Conservation (phyloP, 2,329 filamentous ascomycete genomes). For the Trichoderma afroharzianum region DNA sequence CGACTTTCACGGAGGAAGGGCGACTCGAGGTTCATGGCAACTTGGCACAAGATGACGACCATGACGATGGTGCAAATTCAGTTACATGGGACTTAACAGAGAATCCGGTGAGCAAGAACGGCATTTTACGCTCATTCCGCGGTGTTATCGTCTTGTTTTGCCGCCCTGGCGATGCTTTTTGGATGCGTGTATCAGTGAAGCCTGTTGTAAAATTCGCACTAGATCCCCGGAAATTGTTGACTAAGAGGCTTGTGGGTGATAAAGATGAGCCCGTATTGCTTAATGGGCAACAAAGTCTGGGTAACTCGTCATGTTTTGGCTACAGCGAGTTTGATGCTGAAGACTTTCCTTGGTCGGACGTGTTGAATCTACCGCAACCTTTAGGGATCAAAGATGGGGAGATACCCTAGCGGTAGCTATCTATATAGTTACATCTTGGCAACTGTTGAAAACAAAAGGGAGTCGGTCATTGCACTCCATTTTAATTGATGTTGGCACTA, state of each 20-base stretch:
- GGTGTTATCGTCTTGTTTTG: background rate
- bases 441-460: too few relatives aligned
- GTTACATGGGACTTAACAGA: background rate
- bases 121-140: background rate
- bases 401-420: background rate
- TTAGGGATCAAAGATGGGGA: background rate
- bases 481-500: too few relatives aligned
- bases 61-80: background rate
- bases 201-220: background rate
- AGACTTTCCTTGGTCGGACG: background rate
- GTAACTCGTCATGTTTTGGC: background rate
- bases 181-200: background rate
- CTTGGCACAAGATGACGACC: background rate
- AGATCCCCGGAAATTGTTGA: background rate
- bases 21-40: background rate
- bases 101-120: background rate
- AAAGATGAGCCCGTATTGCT: background rate
- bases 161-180: background rate
- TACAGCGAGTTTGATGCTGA: background rate
- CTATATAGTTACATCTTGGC: background rate
- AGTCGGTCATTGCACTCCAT: too few relatives aligned
- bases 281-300: background rate
- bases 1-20: background rate
- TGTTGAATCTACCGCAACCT: background rate
- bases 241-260: background rate